Evolutionary conservation across 2,329 filamentous ascomycete species (phyloP).

Genomic region (Ophiostoma ips): DNA sequence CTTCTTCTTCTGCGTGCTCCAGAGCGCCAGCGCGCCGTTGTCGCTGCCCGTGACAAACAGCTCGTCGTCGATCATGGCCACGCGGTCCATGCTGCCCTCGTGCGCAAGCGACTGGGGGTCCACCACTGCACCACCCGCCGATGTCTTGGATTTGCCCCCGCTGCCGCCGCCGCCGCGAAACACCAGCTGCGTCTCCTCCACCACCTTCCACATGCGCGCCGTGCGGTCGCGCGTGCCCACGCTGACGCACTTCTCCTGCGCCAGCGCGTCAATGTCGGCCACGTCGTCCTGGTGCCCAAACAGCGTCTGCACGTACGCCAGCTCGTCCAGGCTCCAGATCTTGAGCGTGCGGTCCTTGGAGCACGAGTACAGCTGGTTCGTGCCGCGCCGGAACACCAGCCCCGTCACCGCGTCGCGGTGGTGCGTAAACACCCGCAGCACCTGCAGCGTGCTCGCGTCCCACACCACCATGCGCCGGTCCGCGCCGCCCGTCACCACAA

Average conservation of each 20-base stretch:
- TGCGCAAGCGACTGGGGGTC: constrained; percentile 25
- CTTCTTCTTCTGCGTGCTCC: constrained; percentile 91
- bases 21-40: constrained; percentile 74
- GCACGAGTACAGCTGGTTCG: constrained; percentile 84
- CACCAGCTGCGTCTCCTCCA: constrained; percentile 88
- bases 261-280: constrained; percentile 67
- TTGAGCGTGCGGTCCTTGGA: constrained; percentile 90
- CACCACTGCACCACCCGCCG: constrained; percentile 25
- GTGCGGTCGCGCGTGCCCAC: constrained; percentile 86
- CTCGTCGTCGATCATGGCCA: constrained; percentile 78
- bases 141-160: constrained; percentile 12
- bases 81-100: constrained; percentile 80
- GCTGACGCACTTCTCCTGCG: constrained; percentile 77
- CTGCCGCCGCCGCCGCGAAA: constrained; percentile 65
- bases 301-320: constrained; percentile 88
- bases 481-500: constrained; percentile 75
- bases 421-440: constrained; percentile 74
- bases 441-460: constrained; percentile 65
- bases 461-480: constrained; percentile 80
- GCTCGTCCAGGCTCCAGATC: constrained; percentile 82
- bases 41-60: constrained; percentile 90
- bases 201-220: constrained; percentile 87
- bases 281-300: constrained; percentile 94
- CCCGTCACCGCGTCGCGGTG: constrained; percentile 81
- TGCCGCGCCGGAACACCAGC: constrained; percentile 71